phyloP scores from a whole-genome alignment of 2,329 filamentous ascomycete species.

The Metarhizium robertsii region DNA sequence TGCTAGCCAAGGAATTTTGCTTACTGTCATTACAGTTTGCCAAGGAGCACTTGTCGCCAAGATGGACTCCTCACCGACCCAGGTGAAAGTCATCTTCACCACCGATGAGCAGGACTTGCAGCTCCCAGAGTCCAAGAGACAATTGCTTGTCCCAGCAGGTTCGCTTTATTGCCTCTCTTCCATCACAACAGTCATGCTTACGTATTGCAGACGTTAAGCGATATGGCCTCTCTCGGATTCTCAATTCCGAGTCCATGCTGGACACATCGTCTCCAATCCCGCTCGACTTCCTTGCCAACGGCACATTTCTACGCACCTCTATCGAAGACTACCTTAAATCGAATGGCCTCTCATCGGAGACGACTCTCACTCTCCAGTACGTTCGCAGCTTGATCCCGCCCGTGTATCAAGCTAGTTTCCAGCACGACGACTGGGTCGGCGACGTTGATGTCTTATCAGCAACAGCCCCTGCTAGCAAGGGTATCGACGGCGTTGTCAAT shows the following conservation, averaged over 20 bases:
- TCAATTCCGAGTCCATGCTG: conserved; percentile 66
- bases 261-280: conserved; percentile 57
- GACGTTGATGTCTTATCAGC: conserved; percentile 71
- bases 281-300: conserved; percentile 93
- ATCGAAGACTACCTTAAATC: conserved; percentile 83
- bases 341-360: conserved; percentile 83
- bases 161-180: conserved; percentile 5
- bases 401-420: conserved; percentile 79
- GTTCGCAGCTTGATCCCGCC: conserved; percentile 86
- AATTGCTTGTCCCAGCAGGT: conserved; percentile 55
- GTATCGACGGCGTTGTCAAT: conserved; percentile 24
- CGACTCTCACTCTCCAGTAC: conserved; percentile 82
- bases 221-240: conserved; percentile 60
- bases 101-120: conserved; percentile 53
- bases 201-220: conserved; percentile 49
- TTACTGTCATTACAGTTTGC: not conserved
- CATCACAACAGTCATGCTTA: conserved; percentile 2
- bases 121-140: conserved; percentile 51
- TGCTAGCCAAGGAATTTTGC: not conserved
- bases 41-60: not conserved
- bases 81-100: conserved; percentile 60
- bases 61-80: conserved; percentile 34
- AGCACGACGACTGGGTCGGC: conserved; percentile 97
- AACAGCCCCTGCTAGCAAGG: conserved; percentile 49
- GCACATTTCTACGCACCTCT: conserved; percentile 79